Base-by-base conservation (phyloP, 768 basidiomycete species). In the Dictyophora rubrovolvata region DNA sequence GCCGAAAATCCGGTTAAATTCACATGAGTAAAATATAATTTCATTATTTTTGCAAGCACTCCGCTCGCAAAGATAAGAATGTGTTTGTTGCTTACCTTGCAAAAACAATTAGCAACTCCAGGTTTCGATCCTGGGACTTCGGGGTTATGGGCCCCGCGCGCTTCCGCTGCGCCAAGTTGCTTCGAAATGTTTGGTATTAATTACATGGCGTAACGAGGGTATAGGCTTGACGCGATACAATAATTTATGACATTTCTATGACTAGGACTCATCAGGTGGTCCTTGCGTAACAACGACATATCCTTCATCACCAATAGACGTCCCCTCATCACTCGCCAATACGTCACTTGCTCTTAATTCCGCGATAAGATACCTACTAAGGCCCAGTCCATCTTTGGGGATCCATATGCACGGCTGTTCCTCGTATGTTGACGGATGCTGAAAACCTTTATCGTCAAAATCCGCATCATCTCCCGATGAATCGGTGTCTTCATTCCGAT, bases 61-160 rank as follows among this genome's bases (percentile, higher is more conserved):
- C 4, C 7, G 7, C 28, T 28, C 28, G 2, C 28, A 28, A 28
- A 28, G 7, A 28, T 28, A 28, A 7, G 28, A 28, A 28, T 28
- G 7, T 7, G 4, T 28, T 28, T 7, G 2, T 28, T 28, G 7
- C 28, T 28, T 7, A 7, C 7, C 28, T 3, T 28, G 56, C 48
- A 61, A 48, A 57, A 61, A 46, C 49, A 58, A n/a, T n/a, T 79
- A 80, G 79, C 78, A 79, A 74, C 78, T 78, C 77, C 78, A 79
- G 72, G 79, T 79, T 77, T 80, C 78, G 78, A 79, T 80, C 79
- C 72, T 79, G 78, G 77, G 79, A 78, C 79, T 77, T 79, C 79
- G 72, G 78, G 78, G 78, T 80, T 79, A 79, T 79, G 77, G 74
- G 77, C 77, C 77, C 77, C 71, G 77, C 78, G 75, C 75, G 75